These are phyloP conservation scores for Irineochytrium annulatum DNA, from an alignment of 192 early-diverging fungal genomes.

Conservation along the genomic window DNA sequence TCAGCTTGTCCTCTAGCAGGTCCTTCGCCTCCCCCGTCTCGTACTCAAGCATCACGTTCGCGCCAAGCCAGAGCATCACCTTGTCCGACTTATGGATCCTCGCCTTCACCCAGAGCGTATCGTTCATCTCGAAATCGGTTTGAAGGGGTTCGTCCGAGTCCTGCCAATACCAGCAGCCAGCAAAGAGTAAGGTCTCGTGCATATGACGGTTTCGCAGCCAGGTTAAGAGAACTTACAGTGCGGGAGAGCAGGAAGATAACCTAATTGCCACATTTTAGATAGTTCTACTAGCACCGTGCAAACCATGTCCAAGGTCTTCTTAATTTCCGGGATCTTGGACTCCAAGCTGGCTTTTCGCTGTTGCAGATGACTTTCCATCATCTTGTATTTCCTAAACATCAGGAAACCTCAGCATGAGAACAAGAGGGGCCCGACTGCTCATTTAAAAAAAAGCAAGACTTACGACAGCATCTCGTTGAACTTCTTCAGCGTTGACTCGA, in stretches of 20 bases:
- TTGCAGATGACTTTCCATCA: constrained; percentile 89
- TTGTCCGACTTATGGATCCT: constrained; percentile 69
- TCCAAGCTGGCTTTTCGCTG: constrained; percentile 81
- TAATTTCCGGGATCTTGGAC: constrained; percentile 92
- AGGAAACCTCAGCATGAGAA: not conserved
- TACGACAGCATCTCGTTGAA: constrained; percentile 86
- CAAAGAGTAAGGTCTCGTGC: not conserved
- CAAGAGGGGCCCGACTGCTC: not conserved
- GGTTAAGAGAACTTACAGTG: constrained; percentile 2
- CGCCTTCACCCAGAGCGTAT: constrained; percentile 87
- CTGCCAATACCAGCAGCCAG: constrained; percentile 13
- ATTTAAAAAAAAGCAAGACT: constrained; percentile 15
- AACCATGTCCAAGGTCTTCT: constrained; percentile 87
- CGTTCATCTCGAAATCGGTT: constrained; percentile 89
- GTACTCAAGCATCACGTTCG: constrained; percentile 98
- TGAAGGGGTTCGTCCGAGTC: constrained; percentile 65
- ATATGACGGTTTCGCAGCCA: not conserved
- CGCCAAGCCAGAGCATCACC: constrained; percentile 94
- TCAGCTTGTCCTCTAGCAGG: constrained; percentile 72
- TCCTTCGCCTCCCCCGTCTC: constrained; percentile 78
- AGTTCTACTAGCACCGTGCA: too few relatives aligned
- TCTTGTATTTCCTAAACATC: constrained; percentile 87
- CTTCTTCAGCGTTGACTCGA: constrained; percentile 84
- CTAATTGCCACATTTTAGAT: too few relatives aligned
- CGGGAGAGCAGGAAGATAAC: not conserved